Percentiles rank a stretch among this genome's conserved stretches.
Evolutionary conservation across 768 basidiomycete genomes (phyloP).

Genomic region (Boletellus ananas): DNA sequence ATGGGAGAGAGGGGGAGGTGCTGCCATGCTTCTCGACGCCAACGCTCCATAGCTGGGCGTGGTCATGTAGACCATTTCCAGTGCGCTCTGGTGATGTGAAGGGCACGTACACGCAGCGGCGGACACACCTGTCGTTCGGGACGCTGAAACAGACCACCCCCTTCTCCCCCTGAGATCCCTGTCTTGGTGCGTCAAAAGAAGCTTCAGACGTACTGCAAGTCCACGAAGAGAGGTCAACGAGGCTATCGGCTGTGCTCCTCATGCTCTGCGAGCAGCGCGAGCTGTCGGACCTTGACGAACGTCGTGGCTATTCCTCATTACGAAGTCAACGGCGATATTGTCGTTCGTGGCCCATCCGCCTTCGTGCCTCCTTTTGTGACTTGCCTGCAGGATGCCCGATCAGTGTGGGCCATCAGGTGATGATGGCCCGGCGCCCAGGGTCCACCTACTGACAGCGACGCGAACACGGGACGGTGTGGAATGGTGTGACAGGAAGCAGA

Average conservation of each 20-base stretch:
- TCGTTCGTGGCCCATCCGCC: slow-evolving; percentile 10
- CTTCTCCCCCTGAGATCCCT: slow-evolving; percentile 23
- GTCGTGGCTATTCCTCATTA: slow-evolving; percentile 5
- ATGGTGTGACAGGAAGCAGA: slow-evolving; percentile 19
- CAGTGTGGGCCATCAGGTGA: slow-evolving; percentile 17
- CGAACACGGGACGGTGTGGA: slow-evolving; percentile 11
- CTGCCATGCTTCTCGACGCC: slow-evolving; percentile 10
- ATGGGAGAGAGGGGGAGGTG: not conserved
- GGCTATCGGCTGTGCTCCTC: slow-evolving; percentile 26
- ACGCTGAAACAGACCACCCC: slow-evolving; percentile 21
- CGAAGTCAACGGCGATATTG: slow-evolving; percentile 22
- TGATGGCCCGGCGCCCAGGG: slow-evolving; percentile 9
- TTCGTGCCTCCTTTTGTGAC: slow-evolving; percentile 23
- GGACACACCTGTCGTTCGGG: slow-evolving; percentile 17
- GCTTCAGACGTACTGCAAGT: slow-evolving; percentile 7
- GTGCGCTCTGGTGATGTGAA: slow-evolving; percentile 19
- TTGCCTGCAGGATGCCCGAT: slow-evolving; percentile 24
- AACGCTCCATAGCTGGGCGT: slow-evolving; percentile 10
- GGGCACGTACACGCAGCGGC: slow-evolving; percentile 11
- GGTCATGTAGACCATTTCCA: slow-evolving; percentile 13
- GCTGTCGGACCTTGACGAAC: slow-evolving; percentile 17
- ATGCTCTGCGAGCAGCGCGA: slow-evolving; percentile 3
- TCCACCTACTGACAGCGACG: not conserved
- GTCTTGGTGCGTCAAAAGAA: slow-evolving; percentile 13
- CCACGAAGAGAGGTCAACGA: slow-evolving; percentile 8